Conservation (phyloP, 2,329 filamentous ascomycete species). For the Lecanosticta acicola region DNA sequence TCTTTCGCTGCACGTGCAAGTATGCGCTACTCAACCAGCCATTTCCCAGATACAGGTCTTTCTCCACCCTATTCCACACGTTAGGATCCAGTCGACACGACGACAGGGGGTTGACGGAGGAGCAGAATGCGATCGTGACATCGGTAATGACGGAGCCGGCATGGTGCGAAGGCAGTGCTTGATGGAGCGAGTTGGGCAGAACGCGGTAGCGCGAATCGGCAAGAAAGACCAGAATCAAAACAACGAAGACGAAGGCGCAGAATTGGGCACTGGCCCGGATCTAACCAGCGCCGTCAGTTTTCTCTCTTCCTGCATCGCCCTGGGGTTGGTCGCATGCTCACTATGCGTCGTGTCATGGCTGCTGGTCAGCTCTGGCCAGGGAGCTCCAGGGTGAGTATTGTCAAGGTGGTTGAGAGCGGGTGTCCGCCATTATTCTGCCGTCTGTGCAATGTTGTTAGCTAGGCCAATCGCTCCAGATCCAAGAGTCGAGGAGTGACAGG, state of each 20-base stretch:
- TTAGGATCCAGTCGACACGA: slow-evolving; percentile 58
- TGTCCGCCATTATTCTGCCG: not conserved
- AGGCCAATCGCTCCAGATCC: not conserved
- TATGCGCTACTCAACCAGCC: slow-evolving; percentile 73
- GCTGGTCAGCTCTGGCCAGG: not conserved
- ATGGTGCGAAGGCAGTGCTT: slow-evolving; percentile 79
- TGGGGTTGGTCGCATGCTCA: slow-evolving; percentile 6
- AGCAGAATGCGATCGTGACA: slow-evolving; percentile 71
- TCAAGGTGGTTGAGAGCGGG: slow-evolving; percentile 5
- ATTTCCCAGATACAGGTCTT: slow-evolving; percentile 75
- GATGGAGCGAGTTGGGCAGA: slow-evolving; percentile 77
- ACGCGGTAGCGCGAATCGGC: slow-evolving; percentile 86
- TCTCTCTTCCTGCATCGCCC: not conserved
- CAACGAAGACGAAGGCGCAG: slow-evolving; percentile 56
- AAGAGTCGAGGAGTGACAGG: not conserved
- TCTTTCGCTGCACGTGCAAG: slow-evolving; percentile 74
- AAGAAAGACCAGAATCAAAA: slow-evolving; percentile 66
- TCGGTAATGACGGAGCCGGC: slow-evolving; percentile 81
- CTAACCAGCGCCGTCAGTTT: slow-evolving; percentile 4
- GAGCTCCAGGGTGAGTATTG: slow-evolving; percentile 1
- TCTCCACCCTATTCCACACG: slow-evolving; percentile 79
- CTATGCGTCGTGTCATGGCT: slow-evolving; percentile 22
- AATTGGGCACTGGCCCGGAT: slow-evolving; percentile 75
- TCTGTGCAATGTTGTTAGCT: not conserved
- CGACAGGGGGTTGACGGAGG: slow-evolving; percentile 55